These are phyloP conservation scores for Talaromyces borbonicus DNA, from an alignment of 495 filamentous ascomycete genomes.

Conservation along the genomic window DNA sequence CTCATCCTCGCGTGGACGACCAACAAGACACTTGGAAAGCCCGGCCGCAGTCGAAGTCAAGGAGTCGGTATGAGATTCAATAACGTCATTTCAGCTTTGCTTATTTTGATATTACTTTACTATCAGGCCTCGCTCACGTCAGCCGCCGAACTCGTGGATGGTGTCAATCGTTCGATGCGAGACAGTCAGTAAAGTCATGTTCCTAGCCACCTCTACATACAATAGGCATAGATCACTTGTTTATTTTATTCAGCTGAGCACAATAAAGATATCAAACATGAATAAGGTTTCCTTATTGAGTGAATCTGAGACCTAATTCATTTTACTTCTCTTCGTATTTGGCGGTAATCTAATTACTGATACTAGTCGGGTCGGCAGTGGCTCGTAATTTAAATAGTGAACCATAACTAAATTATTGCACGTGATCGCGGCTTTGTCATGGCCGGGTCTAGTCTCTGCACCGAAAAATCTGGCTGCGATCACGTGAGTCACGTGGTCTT, in stretches of 20 bases:
- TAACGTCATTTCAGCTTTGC: not conserved
- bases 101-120: not conserved
- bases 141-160: too few species aligned
- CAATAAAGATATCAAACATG: too few species aligned
- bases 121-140: too few species aligned
- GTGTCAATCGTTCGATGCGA: not conserved
- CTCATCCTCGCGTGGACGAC: not conserved
- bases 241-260: too few species aligned
- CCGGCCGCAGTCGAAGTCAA: not conserved
- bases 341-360: too few species aligned
- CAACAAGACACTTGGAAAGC: not conserved
- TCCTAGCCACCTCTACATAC: too few species aligned
- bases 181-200: too few species aligned
- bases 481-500: conserved; percentile 6
- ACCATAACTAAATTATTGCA: not conserved
- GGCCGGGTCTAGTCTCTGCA: not conserved
- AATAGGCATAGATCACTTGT: not conserved
- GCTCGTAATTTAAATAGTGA: too few species aligned
- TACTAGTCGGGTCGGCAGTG: too few species aligned
- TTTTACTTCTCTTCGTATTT: too few species aligned
- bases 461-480: not conserved
- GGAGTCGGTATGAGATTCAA: not conserved
- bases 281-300: too few species aligned
- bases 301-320: too few species aligned
- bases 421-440: not conserved